Base-by-base conservation (phyloP, 2,329 filamentous ascomycete species). In the Cercospora berteroae region DNA sequence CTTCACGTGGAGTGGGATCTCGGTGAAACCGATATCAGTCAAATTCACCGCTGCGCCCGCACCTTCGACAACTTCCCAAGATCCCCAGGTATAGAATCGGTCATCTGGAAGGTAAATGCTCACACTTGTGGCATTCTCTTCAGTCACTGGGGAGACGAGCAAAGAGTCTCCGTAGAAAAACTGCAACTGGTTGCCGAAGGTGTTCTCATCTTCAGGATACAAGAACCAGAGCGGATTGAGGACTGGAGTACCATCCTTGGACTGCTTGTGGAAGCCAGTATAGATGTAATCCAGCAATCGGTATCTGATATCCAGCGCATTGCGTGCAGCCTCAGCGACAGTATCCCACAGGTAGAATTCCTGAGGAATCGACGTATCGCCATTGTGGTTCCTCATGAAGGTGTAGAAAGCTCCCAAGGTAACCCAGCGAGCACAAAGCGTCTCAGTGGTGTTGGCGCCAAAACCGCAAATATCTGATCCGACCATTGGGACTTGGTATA, bases 221-320 rank as follows among this genome's bases (percentile, higher is more conserved):
- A 87, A 74, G 80, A 88, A 94, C 79, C 90, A 92, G 58, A 93
- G 77, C 0, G 91, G 90, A 71, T 87, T 88, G 66, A 92, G 80
- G 69, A 88, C 81, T 0, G 91, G 90, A 2, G 83, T 84, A 31
- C 91, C 91, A 55, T 85, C 83, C 13, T 81, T 73, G n/a, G 83
- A 84, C 75, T 91, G 86, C 66, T 81, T 79, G 75, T 88, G 82
- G 72, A 92, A 83, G 0, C 87, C 86, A 1, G 90, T 93, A 81
- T 94, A 94, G 67, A 92, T 84, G 79, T 93, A 94, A 73, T 93
- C 91, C 6, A 93, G 82, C 23, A 94, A 82, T 29, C 86, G 83
- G 80, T 94, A 94, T 18, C 91, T 85, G 50, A 88, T 88, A 31
- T 85, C 84, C 72, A 94, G 92, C 13, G 88, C 89, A 67, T 87